A percentile compares a stretch with the other conserved stretches of the same genome.
These are phyloP conservation scores for Microdochium paspali DNA, from an alignment of 2,329 filamentous ascomycete species.

Conservation along the genomic window DNA sequence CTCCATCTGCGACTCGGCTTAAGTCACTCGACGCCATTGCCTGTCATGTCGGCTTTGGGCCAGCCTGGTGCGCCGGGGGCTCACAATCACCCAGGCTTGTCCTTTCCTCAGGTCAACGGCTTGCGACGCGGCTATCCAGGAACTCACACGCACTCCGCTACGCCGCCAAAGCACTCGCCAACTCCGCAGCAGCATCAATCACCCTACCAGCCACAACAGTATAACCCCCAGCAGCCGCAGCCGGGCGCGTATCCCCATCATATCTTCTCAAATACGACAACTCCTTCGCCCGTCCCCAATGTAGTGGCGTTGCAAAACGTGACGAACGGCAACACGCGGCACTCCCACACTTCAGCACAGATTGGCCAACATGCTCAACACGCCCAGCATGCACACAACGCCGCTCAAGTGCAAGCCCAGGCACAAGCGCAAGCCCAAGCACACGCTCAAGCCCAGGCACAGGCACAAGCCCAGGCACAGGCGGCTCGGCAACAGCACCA, in stretches of 20 bases:
- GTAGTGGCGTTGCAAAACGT: slow-evolving; percentile 39
- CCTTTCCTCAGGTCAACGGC: slow-evolving; percentile 38
- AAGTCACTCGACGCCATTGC: not conserved
- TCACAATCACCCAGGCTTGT: slow-evolving; percentile 41
- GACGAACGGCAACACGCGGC: slow-evolving; percentile 36
- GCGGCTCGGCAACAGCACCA: slow-evolving; percentile 20
- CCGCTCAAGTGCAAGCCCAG: slow-evolving; percentile 8
- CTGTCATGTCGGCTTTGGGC: slow-evolving; percentile 37
- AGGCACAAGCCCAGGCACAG: slow-evolving; percentile 4
- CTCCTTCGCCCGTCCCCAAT: slow-evolving; percentile 34
- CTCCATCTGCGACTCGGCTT: not conserved
- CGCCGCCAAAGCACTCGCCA: slow-evolving; percentile 45
- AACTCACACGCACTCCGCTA: slow-evolving; percentile 38
- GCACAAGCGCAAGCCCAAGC: slow-evolving; percentile 7
- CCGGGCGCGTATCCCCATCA: slow-evolving; percentile 40
- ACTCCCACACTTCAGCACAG: slow-evolving; percentile 32
- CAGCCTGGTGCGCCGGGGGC: slow-evolving; percentile 32
- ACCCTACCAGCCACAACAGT: slow-evolving; percentile 44
- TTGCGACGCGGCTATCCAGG: slow-evolving; percentile 38
- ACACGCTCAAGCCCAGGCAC: slow-evolving; percentile 8
- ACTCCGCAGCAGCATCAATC: slow-evolving; percentile 42
- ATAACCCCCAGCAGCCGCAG: slow-evolving; percentile 40
- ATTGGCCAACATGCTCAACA: slow-evolving; percentile 17
- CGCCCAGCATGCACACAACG: slow-evolving; percentile 26
- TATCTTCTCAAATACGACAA: slow-evolving; percentile 37